phyloP scores from a whole-genome alignment of 106 monocot species.

The Allium fistulosum region DNA sequence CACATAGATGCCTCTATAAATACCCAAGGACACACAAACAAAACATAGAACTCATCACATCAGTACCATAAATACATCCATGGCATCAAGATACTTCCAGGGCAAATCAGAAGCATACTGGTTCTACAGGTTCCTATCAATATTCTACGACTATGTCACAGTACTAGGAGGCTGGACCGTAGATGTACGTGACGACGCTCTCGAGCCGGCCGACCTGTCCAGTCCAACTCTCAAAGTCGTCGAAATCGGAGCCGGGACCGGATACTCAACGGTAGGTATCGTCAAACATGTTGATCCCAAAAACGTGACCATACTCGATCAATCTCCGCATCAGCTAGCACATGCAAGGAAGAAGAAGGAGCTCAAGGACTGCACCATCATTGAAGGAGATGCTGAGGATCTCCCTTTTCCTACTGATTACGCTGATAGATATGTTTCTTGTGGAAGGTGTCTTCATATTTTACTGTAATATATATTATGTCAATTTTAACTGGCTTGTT shows the following conservation, averaged over 20 bases:
- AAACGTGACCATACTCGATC: slow-evolving; percentile 75
- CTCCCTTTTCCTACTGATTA: slow-evolving; percentile 74
- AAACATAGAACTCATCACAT: too few relatives aligned
- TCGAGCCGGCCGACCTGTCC: slow-evolving; percentile 64
- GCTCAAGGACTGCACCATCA: slow-evolving; percentile 65
- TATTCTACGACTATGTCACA: not conserved
- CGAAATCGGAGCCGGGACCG: slow-evolving; percentile 72
- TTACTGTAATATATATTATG: not conserved
- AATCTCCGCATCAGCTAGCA: slow-evolving; percentile 74
- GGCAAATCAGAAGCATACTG: not conserved
- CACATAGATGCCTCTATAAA: too few relatives aligned
- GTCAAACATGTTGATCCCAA: slow-evolving; percentile 53
- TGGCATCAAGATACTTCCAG: not conserved
- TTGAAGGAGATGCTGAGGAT: slow-evolving; percentile 76
- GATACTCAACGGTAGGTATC: slow-evolving; percentile 72
- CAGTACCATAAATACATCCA: not conserved
- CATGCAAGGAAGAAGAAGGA: slow-evolving; percentile 69
- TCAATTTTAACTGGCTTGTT: not conserved
- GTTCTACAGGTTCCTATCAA: slow-evolving; percentile 4
- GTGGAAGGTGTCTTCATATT: slow-evolving; percentile 27
- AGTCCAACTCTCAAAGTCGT: slow-evolving; percentile 42
- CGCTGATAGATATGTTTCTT: slow-evolving; percentile 62
- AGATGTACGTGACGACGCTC: slow-evolving; percentile 11
- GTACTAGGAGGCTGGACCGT: not conserved
- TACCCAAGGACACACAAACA: too few relatives aligned